Base-by-base conservation (phyloP, 2,329 filamentous ascomycete species). In the Fusarium torreyae region DNA sequence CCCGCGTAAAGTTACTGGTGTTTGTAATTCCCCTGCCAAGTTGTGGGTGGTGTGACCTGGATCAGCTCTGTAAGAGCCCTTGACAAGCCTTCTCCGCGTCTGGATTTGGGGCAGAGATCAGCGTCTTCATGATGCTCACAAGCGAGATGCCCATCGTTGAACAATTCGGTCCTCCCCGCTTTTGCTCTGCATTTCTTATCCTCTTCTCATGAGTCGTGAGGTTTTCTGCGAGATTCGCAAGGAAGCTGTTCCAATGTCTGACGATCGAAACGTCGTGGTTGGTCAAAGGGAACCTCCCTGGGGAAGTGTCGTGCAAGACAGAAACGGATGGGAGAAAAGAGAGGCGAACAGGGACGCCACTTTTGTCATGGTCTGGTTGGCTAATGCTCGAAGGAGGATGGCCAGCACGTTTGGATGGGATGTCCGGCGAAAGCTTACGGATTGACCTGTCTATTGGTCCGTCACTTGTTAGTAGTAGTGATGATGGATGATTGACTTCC, bases 11-110 rank as follows among this genome's bases (percentile, higher is more conserved):
- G 26, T 52, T 52, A 67, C 63, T 67, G 63, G 53, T 50, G 63
- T 58, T 57, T 45, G 53, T 68, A 56, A 70, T 64, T 63, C 67
- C 66, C 67, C 67, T 69, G 67, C 67, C 67, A 62, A 60, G 66
- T 66, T 64, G 63, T 46, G 50, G 53, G 67, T 69, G 67, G 67
- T 68, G 66, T 69, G 67, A 68, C 45, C 66, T 63, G 61, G 52
- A 40, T 38, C 60, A 59, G 34, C 36, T 43, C 46, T 65, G 31
- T 58, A 51, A 22, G 39, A 22, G 57, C 40, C 36, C 20, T 65
- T 61, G 66, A 51, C 45, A 63, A 46, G 62, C 34, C 28, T 55
- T 63, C 49, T 69, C 66, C 53, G 63, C 57, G 56, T 62, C 45
- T 66, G 54, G 26, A 36, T 28, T 53, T 42, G 38, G 46, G 26